Base-by-base conservation (phyloP, 352 stramenopile genomes). In the Globisporangium irregulare region DNA sequence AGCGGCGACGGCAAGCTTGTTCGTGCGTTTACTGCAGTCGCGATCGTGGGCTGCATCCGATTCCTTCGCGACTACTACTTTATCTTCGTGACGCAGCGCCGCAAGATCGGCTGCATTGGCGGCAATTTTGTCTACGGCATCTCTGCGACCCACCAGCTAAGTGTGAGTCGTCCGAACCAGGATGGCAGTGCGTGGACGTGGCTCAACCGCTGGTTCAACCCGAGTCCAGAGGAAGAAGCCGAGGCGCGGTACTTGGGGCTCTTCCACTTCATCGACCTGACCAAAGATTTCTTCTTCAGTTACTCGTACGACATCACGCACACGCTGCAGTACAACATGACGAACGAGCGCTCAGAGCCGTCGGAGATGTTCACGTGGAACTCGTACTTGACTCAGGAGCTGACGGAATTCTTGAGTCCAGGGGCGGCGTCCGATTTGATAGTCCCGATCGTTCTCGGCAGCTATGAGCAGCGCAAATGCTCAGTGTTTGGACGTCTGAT, bases 51-150 rank as follows among this genome's bases (percentile, higher is more conserved):
- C 2, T 99, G 99, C 69, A 93, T 99, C 54, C 94, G 96, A 24
- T 99, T 99, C 78, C 78, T 99, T 55, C 92, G 98, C 59, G 98
- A 92, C 66, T 99, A 99, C 78, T 99, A 99, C 79, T 91, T 99
- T 27, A 98, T 97, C 43, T 90, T 99, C 41, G 98, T 99, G 41
- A 99, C 97, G 2, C 94, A 99, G 71, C 86, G 95, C 59, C 90
- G 89, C 9, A 98, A 99, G 72, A 98, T 99, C 15, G 97, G 97
- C 0, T 97, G 89, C 63, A 98, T 99, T 66, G 95, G 95, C n/a
- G 87, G 89, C 20, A 98, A 98, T 73, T 96, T 92, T 32, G 97
- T 99, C 64, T 99, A 99, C 73, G 97, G 95, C 3, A 98, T 99
- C 66, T 98, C 97, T 25, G 87, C 86, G 15, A 97, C 91, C 5